A percentile compares a stretch with the other conserved stretches of the same genome.
phyloP scores from a whole-genome alignment of 768 basidiomycete genomes.

The Boletus tomentosulus region DNA sequence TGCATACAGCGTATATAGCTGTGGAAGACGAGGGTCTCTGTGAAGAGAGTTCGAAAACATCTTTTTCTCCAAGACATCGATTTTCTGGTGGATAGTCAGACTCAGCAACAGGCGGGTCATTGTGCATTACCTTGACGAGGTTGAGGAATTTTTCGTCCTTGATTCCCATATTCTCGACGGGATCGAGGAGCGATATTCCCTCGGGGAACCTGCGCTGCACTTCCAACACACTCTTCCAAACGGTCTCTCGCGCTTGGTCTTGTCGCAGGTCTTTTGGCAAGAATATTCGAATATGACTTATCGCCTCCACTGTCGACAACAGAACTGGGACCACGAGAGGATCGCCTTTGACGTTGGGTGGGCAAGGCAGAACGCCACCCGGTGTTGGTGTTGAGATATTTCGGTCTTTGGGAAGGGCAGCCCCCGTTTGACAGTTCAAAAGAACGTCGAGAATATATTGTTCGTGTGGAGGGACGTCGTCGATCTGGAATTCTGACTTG shows the following conservation, averaged over 20 bases:
- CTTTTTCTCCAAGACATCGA: slow-evolving; percentile 81
- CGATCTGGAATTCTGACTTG: slow-evolving; percentile 58
- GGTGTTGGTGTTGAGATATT: slow-evolving; percentile 53
- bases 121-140: slow-evolving; percentile 65
- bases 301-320: slow-evolving; percentile 78
- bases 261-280: slow-evolving; percentile 87
- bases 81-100: slow-evolving; percentile 58
- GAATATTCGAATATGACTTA: slow-evolving; percentile 83
- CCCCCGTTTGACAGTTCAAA: slow-evolving; percentile 68
- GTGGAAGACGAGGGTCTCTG: slow-evolving; percentile 71
- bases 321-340: slow-evolving; percentile 87
- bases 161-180: slow-evolving; percentile 92
- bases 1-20: slow-evolving; percentile 76
- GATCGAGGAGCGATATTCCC: slow-evolving; percentile 84
- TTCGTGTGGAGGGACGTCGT: slow-evolving; percentile 76
- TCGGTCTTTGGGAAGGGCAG: slow-evolving; percentile 56
- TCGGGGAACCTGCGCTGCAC: slow-evolving; percentile 89
- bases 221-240: slow-evolving; percentile 87
- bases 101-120: neutral
- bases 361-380: slow-evolving; percentile 72
- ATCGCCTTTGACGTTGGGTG: slow-evolving; percentile 64
- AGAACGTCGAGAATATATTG: slow-evolving; percentile 94
- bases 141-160: slow-evolving; percentile 90
- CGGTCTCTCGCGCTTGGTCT: slow-evolving; percentile 70
- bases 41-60: slow-evolving; percentile 78